Evolutionary conservation across 2,329 filamentous ascomycete species (phyloP), one percentile per base, ranked within the genome.

Genomic region (Exophiala alcalophila): DNA sequence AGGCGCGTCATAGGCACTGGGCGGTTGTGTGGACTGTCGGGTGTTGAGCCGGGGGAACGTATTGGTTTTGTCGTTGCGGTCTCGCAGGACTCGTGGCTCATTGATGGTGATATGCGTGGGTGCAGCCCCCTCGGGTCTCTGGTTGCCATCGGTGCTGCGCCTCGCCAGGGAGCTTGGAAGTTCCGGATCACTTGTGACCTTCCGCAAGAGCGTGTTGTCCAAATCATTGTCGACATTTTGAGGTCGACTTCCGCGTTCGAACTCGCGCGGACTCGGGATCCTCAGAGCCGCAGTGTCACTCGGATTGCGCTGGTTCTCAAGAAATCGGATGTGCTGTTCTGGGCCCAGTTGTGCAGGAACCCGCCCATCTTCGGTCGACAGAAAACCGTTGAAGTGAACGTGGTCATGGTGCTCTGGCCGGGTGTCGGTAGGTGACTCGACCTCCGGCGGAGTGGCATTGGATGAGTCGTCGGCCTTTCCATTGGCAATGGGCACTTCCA

Each of bases 211-310:
- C 12, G 58, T 56, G 20, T 65, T 59, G 14, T 61, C 60, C 21
- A 70, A 67, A 4, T 68, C 64, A 24, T 72, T 68, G 6, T 73
- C 70, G 10, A 86, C 61, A 14, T 73, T 67, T 54, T 81, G 67
- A 3, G 90, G 90, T 7, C 81, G 72, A 48, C 87, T 75, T 18
- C 91, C 92, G 36, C 80, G 79, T 57, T 98, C 92, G 34, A 84
- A 90, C 59, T 97, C 92, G 56, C 90, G 76, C 1, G 92, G 92
- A 14, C 90, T 90, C 0, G 92, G 92, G 56, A 98, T 97, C 27
- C 88, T 83, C 29, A 97, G 69, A 0, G 89, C 80, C 23, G 82
- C 81, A 39, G 80, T 83, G 42, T 85, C 82, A 49, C 81, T 80
- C 2, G 72, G 73, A 42, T 86, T 83, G 25, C 89, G 79, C 62